Evolutionary conservation across 768 basidiomycete genomes (phyloP).

Genomic region (Pleurotus platypus): DNA sequence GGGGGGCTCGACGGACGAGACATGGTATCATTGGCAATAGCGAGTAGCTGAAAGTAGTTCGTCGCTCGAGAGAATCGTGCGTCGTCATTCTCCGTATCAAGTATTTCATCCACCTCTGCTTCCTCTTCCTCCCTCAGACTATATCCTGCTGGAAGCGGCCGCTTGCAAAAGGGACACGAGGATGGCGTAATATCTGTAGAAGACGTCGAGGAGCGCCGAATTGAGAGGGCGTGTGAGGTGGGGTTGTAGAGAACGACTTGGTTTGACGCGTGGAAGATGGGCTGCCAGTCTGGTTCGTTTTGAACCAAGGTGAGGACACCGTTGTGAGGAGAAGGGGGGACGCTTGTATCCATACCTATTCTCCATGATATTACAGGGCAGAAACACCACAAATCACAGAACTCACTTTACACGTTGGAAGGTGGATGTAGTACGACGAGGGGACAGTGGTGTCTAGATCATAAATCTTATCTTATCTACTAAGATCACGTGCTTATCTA

Average conservation of each 20-base stretch:
- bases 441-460: too few relatives aligned
- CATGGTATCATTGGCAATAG: slow-evolving; percentile 63
- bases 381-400: not conserved
- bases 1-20: slow-evolving; percentile 53
- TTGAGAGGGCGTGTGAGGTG: slow-evolving; percentile 76
- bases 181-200: slow-evolving; percentile 10
- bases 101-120: slow-evolving; percentile 23
- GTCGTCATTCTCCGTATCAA: slow-evolving; percentile 33
- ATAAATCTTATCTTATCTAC: too few relatives aligned
- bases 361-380: not conserved
- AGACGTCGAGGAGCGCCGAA: slow-evolving; percentile 35
- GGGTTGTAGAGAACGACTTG: slow-evolving; percentile 89
- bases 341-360: not conserved
- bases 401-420: too few relatives aligned
- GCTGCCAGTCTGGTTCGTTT: slow-evolving; percentile 55
- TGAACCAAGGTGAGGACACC: slow-evolving; percentile 13
- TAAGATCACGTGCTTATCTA: too few relatives aligned
- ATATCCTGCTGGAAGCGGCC: slow-evolving; percentile 44
- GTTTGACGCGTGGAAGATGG: slow-evolving; percentile 79
- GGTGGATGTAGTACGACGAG: too few relatives aligned
- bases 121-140: slow-evolving; percentile 14
- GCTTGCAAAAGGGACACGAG: slow-evolving; percentile 76
- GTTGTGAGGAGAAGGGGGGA: slow-evolving; percentile 1
- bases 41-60: slow-evolving; percentile 80
- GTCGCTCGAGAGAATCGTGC: slow-evolving; percentile 53